A percentile compares a stretch with the other conserved stretches of the same genome.
phyloP scores from a whole-genome alignment of 2,329 filamentous ascomycete genomes.

The Cladosporium sp. region DNA sequence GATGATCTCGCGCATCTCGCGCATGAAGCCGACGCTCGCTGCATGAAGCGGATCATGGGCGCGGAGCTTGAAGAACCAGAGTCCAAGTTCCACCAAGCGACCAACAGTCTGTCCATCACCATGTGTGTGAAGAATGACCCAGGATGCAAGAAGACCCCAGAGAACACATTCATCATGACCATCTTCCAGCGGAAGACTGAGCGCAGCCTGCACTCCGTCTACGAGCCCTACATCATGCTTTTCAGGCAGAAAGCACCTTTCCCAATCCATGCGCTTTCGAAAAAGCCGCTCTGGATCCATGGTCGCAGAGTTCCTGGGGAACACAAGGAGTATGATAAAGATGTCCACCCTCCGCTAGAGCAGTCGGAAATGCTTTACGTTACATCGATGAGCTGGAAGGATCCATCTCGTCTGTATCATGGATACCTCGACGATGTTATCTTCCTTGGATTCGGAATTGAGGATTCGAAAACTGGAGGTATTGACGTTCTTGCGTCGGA shows the following conservation, averaged over 20 bases:
- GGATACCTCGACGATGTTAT: constrained; percentile 60
- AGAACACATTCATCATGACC: constrained; percentile 58
- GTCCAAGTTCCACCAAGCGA: constrained; percentile 59
- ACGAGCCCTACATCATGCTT: constrained; percentile 59
- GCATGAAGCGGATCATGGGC: constrained; percentile 47
- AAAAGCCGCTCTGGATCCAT: constrained; percentile 58
- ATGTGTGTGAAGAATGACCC: constrained; percentile 54
- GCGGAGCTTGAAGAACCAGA: not conserved
- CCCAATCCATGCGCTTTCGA: constrained; percentile 52
- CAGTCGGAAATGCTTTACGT: constrained; percentile 61
- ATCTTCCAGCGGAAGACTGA: constrained; percentile 60
- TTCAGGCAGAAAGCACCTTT: constrained; percentile 55
- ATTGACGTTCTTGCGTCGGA: constrained; percentile 3
- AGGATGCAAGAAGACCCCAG: constrained; percentile 44
- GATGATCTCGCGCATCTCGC: constrained; percentile 49
- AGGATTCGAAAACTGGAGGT: not conserved
- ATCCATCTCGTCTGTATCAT: constrained; percentile 51
- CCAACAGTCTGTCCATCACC: constrained; percentile 60
- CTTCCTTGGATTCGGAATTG: constrained; percentile 55
- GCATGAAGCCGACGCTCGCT: constrained; percentile 45
- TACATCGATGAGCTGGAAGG: constrained; percentile 60
- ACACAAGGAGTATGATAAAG: not conserved
- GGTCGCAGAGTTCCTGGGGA: constrained; percentile 44
- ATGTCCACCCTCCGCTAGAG: constrained; percentile 19
- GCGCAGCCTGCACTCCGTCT: constrained; percentile 50